Evolutionary conservation across 345 rosid genomes (phyloP).

Genomic region (Ceriops tagal): DNA sequence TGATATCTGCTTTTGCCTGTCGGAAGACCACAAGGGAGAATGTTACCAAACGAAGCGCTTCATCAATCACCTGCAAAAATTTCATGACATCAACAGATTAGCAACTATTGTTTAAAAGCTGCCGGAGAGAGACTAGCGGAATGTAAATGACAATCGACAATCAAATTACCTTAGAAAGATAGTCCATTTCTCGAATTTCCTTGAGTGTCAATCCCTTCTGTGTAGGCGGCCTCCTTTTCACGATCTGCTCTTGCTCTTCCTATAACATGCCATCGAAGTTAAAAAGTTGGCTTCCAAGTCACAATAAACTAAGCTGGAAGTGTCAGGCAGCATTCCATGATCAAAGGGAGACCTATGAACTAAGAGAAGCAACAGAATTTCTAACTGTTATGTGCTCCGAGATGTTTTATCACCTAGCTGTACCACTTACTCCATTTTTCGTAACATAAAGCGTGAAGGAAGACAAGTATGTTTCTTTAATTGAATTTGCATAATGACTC

Average conservation of each 20-base stretch:
- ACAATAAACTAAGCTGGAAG: neutral
- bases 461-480: neutral
- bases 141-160: no score
- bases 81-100: neutral
- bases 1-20: constrained; percentile 58
- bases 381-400: neutral
- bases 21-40: constrained; percentile 76
- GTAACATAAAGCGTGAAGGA: neutral
- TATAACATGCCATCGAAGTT: constrained; percentile 15
- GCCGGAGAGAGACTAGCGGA: no score
- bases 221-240: constrained; percentile 33
- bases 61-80: constrained; percentile 63
- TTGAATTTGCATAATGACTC: no score
- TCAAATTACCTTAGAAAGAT: constrained; percentile 53
- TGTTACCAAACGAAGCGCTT: constrained; percentile 72
- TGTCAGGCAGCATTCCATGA: neutral
- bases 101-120: no score
- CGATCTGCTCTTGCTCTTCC: constrained; percentile 70
- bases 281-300: neutral
- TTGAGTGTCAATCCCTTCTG: constrained; percentile 56
- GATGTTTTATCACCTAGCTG: neutral
- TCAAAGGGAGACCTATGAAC: neutral
- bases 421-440: neutral
- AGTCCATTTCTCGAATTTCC: constrained; percentile 72
- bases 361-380: neutral